Evolutionary conservation across 176 grass and related monocot genomes (phyloP).

Genomic region (Saccharum officinarum): DNA sequence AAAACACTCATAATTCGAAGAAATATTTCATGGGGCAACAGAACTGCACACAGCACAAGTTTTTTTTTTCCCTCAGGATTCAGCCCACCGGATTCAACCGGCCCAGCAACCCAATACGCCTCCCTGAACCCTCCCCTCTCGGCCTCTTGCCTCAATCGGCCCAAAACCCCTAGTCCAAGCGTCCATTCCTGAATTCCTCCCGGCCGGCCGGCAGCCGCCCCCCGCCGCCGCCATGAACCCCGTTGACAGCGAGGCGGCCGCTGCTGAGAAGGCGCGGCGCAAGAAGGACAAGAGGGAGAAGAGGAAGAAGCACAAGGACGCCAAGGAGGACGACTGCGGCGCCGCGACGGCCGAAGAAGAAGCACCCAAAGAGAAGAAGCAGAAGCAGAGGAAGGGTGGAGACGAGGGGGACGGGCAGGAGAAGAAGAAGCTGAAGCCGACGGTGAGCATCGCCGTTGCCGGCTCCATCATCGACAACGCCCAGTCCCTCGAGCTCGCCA

Average conservation of each 20-base stretch:
- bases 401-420: neutral
- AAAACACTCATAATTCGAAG: neutral
- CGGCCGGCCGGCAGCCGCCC: neutral
- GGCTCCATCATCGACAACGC: slow-evolving; percentile 93
- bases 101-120: neutral
- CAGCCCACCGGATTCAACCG: neutral
- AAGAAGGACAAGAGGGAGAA: slow-evolving; percentile 51
- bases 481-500: slow-evolving; percentile 90
- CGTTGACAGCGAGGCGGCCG: neutral
- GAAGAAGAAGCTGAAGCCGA: slow-evolving; percentile 41
- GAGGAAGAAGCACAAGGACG: slow-evolving; percentile 37
- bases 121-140: neutral
- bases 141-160: neutral
- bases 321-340: slow-evolving; percentile 24
- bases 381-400: slow-evolving; percentile 32
- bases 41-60: no score
- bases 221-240: slow-evolving; percentile 29
- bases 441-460: slow-evolving; percentile 82
- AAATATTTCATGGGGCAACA: neutral
- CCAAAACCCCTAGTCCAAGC: neutral
- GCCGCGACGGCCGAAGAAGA: slow-evolving; percentile 34
- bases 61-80: neutral
- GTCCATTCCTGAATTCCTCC: neutral
- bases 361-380: slow-evolving; percentile 13
- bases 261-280: slow-evolving; percentile 16